Evolutionary conservation across 2,329 filamentous ascomycete genomes (phyloP), one percentile per base, ranked within the genome.

Genomic region (Juglanconis oblonga): DNA sequence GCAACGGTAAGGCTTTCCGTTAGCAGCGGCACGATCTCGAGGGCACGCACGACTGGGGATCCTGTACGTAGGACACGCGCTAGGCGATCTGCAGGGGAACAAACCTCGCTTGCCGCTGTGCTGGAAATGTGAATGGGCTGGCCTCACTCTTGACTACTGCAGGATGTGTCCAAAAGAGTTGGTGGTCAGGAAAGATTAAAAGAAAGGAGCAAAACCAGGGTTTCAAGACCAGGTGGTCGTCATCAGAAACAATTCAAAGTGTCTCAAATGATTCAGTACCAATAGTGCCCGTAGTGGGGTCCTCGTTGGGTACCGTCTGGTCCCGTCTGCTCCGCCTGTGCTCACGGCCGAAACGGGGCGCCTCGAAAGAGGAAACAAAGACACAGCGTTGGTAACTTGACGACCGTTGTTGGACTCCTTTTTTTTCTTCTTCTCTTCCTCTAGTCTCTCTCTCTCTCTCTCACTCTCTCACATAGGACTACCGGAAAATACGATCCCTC

Each of bases 61-160:
- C 36, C 35, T 31, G 24, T 57, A 4, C 48, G 31, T 13, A 9
- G 45, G 31, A 51, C 48, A 52, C 52, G 57, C 57, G 45, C 17
- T 51, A 55, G 52, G 45, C 52, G 57, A 47, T 31, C 57, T 59
- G 35, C 45, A 51, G 14, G 38, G 47, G 17, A 10, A 29, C 7
- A 17, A 33, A 49, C 35, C 24, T 24, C 24, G 24, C 24, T 40
- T 40, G 36, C 36, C 13, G 36, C 36, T 40, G 3, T 24, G 24
- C 24, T 24, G 24, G 24, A 24, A 24, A 24, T 2, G 24, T 24
- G 24, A 24, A 24, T 24, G 24, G 13, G n/a, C 10, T 9, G 29
- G 13, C 6, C 10, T 54, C 35, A 17, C 10, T 42, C 4, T 38
- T 29, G 24, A 38, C 24, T n/a, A 24, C 11, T 40, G 50, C 36